These are phyloP conservation scores for Microbotryum saponariae DNA, from an alignment of 1,284 basidiomycete species.

Conservation along the genomic window DNA sequence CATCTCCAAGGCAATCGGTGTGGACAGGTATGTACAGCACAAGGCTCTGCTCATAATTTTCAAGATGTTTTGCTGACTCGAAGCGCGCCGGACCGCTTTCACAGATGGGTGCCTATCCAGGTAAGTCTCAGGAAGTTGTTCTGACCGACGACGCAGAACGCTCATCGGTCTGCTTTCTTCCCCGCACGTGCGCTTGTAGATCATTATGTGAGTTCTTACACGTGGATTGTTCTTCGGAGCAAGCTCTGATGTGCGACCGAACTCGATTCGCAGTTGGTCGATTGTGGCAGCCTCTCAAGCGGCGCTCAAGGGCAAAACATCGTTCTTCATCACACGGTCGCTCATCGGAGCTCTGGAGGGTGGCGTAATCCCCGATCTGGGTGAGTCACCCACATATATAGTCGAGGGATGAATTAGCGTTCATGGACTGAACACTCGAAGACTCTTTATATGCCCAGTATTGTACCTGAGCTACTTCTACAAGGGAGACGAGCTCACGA, in stretches of 20 bases:
- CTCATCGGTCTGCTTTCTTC: too few species aligned
- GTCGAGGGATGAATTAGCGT: background rate
- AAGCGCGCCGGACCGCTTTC: too few species aligned
- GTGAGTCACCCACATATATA: background rate
- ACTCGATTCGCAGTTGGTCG: conserved; percentile 34
- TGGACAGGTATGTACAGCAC: conserved; percentile 26
- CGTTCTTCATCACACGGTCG: conserved; percentile 6
- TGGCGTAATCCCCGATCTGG: conserved; percentile 16
- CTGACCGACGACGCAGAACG: too few species aligned
- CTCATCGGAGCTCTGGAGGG: conserved; percentile 10
- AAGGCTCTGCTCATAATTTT: background rate
- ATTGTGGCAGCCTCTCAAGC: conserved; percentile 37
- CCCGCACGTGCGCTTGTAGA: too few species aligned
- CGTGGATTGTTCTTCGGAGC: too few species aligned
- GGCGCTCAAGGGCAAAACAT: conserved; percentile 29
- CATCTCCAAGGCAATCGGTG: conserved; percentile 42
- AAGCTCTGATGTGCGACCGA: too few species aligned
- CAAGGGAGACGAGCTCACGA: conserved; percentile 38
- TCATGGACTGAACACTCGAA: conserved; percentile 2
- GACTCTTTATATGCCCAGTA: conserved; percentile 32
- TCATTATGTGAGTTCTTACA: too few species aligned
- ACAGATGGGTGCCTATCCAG: conserved; percentile 36
- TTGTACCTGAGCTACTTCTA: conserved; percentile 37
- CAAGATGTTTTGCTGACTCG: background rate
- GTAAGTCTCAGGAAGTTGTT: too few species aligned